These are phyloP conservation scores for Eremochloa ophiuroides DNA, from an alignment of 176 grass and related monocot genomes.

Conservation along the genomic window DNA sequence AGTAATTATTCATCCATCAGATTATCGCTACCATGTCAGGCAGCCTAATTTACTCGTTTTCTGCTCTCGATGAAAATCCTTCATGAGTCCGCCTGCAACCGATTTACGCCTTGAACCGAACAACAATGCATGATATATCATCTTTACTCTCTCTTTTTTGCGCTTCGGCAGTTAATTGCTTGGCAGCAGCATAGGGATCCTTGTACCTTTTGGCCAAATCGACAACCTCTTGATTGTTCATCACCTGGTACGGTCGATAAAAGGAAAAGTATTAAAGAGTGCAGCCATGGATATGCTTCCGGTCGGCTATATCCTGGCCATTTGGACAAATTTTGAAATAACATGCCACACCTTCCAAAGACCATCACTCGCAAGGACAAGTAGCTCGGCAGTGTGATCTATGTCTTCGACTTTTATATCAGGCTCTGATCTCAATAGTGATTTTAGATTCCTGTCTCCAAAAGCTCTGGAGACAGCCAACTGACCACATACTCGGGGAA, in stretches of 20 bases:
- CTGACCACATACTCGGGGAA: slow-evolving; percentile 77
- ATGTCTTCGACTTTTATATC: slow-evolving; percentile 60
- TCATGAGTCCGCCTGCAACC: background rate
- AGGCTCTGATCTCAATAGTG: slow-evolving; percentile 67
- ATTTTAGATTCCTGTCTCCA: slow-evolving; percentile 79
- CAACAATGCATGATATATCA: slow-evolving; percentile 85
- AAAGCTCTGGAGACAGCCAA: slow-evolving; percentile 85
- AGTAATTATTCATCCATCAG: slow-evolving; percentile 30
- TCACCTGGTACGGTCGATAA: slow-evolving; percentile 37
- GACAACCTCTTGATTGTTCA: slow-evolving; percentile 62
- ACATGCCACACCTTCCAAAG: slow-evolving; percentile 69
- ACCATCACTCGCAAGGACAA: slow-evolving; percentile 76
- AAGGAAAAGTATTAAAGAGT: slow-evolving; percentile 23
- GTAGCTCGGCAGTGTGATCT: slow-evolving; percentile 58
- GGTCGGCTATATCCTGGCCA: background rate
- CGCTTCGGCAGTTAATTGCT: slow-evolving; percentile 53
- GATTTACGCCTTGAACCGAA: slow-evolving; percentile 64
- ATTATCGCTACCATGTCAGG: slow-evolving; percentile 4
- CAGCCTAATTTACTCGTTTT: slow-evolving; percentile 2
- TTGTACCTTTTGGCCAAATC: slow-evolving; percentile 70
- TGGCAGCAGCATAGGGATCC: slow-evolving; percentile 68
- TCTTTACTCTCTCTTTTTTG: slow-evolving; percentile 77
- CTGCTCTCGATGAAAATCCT: background rate
- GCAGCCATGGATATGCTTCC: slow-evolving; percentile 13
- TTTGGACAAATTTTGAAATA: slow-evolving; percentile 15